These are phyloP conservation scores for Gossypium schwendimanii DNA, from an alignment of 441 rosid genomes.

Conservation along the genomic window DNA sequence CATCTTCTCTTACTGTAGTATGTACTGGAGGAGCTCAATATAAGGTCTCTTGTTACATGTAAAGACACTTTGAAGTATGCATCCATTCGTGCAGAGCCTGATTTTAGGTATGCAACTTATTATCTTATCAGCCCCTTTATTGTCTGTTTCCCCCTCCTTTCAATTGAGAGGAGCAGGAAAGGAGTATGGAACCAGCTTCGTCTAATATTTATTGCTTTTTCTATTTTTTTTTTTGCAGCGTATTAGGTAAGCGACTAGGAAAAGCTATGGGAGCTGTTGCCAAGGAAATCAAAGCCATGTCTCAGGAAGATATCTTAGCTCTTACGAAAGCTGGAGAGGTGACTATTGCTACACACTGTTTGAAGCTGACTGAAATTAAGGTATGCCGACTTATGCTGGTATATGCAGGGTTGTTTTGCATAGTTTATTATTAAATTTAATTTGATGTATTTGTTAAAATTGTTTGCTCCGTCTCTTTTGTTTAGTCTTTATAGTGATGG, in stretches of 20 bases:
- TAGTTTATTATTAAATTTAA: neutral
- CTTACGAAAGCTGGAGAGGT: constrained; percentile 75
- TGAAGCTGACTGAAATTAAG: constrained; percentile 81
- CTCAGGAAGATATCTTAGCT: constrained; percentile 72
- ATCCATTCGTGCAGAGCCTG: constrained; percentile 89
- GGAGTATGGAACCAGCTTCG: neutral
- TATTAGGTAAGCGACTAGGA: constrained; percentile 90
- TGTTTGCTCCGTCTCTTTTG: neutral
- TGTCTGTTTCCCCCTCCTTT: neutral
- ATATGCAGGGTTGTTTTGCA: neutral
- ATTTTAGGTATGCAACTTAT: constrained; percentile 60
- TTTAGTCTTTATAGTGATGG: neutral
- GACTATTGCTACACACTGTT: constrained; percentile 58
- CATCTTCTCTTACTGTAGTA: constrained; percentile 47
- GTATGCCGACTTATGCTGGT: constrained; percentile 24
- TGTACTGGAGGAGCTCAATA: constrained; percentile 90
- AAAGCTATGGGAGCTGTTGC: constrained; percentile 87
- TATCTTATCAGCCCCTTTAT: neutral
- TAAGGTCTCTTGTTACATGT: constrained; percentile 73
- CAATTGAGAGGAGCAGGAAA: neutral
- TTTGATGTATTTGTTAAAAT: neutral
- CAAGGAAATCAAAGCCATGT: constrained; percentile 77
- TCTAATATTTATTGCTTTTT: constrained; percentile 12
- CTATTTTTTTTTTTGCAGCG: constrained; percentile 29
- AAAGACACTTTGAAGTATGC: constrained; percentile 81